Evolutionary conservation across 139 green algal species (phyloP), one percentile per base, ranked within the genome.

Genomic region (Coelastrella sp.): DNA sequence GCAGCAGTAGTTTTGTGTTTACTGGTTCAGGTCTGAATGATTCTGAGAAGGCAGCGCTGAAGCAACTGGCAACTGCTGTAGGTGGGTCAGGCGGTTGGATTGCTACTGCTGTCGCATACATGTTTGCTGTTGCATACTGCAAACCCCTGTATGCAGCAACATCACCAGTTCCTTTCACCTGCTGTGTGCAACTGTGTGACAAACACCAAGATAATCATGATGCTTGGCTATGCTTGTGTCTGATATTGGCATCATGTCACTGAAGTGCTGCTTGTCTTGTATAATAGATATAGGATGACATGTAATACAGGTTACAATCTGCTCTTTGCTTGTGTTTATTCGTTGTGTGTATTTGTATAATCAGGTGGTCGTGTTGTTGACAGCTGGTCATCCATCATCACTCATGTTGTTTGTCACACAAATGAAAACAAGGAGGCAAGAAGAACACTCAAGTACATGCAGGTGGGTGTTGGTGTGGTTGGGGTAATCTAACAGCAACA

Each of bases 391-490:
- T 1, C 67, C 2, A 48, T 62, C 5, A 85, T 89, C 2, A 89
- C 84, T 7, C 88, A 89, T 72, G 84, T 91, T 50, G 66, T 91
- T 53, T 91, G 88, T 63, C 30, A 40, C 27, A 89, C 84, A 0
- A 85, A 91, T 48, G 66, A 81, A 6, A 75, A 68, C 38, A 43
- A 76, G n/a, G 30, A 83, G 21, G 88, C 88, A 2, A 75, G 81
- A 7, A 78, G 88, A 30, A 91, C 85, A 3, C 76, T 88, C 50
- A 91, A 91, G 66, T 91, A 89, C 88, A 81, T 91, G 27, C 78
- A 86, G 86, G 87, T 83, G 62, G 8, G 21, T 62, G 11, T 57
- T 57, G 15, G 11, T 57, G 11, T 13, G 15, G n/a, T 57, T 57
- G 45, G 45, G 15, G 15, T 57, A 23, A 9, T 57, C 45, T 57